Base-by-base conservation (phyloP, 495 filamentous ascomycete species). In the Penicillium diatomitis region DNA sequence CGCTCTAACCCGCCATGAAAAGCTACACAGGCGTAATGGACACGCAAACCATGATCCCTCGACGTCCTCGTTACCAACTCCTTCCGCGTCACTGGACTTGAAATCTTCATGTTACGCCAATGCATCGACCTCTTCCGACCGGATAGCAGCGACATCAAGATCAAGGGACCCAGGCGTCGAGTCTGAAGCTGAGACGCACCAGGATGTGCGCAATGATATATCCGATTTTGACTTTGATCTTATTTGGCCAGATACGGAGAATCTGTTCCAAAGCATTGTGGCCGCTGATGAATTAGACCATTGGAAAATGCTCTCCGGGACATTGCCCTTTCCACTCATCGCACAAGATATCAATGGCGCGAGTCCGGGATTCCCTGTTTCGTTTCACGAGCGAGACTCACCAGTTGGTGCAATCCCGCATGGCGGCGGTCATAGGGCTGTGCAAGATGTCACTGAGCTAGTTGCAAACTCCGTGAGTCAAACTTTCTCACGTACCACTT, bases 231-330 rank as follows among this genome's bases (percentile, higher is more conserved):
- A 75, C 49, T 73, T 75, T 49, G 63, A 64, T 6, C 48, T 75
- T 27, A 60, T 74, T 42, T 75, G 72, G 72, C 72, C 72, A 7
- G 72, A 75, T 51, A 71, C 71, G 3, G 71, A 75, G 53, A 62
- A 68, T 55, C 47, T 75, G 38, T 73, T 75, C 37, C 70, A 74
- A 49, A 74, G 65, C 54, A 51, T 75, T 33, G 70, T 75, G 62
- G 63, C 68, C 7, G 62, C 65, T 0, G 69, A 73, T 39, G 57
- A 55, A 7, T 54, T 66, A 5, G 70, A 71, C 52, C 72, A 74
- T 45, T 73, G 71, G 71, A 69, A 75, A 50, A 69, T 73, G 56
- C 71, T 70, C 2, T 48, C 73, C 37, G 67, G 70, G 3, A 61
- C 71, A 7, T 55, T 73, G 12, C 71, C 71, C 2, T 68, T 74